Base-by-base conservation (phyloP, 768 basidiomycete genomes). In the Lactifluus pinguis region DNA sequence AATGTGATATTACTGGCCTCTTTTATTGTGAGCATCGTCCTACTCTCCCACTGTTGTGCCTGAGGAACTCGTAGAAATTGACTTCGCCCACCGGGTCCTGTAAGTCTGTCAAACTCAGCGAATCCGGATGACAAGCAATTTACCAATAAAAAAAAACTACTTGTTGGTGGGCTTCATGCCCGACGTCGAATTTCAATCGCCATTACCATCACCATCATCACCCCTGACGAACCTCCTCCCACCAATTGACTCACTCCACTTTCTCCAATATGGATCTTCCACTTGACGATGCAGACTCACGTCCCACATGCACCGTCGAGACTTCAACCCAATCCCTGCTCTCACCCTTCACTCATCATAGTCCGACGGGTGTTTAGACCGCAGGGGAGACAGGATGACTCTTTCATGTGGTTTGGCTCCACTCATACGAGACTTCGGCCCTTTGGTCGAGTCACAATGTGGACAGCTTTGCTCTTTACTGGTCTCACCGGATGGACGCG, bases 221-320 rank as follows among this genome's bases (percentile, higher is more conserved):
- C n/a, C n/a, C n/a, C n/a, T n/a, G n/a, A n/a, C n/a, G n/a, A n/a
- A n/a, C n/a, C n/a, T n/a, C n/a, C n/a, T n/a, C n/a, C n/a, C n/a
- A n/a, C n/a, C n/a, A n/a, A n/a, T n/a, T n/a, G n/a, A n/a, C 52
- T 58, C 19, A 62, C 61, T 19, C 61, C 61, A 10, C 61, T 62
- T 14, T 49, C 47, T 53, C 61, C 61, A 13, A 62, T 53, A 38
- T 38, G 56, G 56, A 62, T 38, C 47, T 62, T 14, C 41, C 57
- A 4, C 57, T 49, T 15, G 56, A 62, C 4, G 56, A 53, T 45
- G 13, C 41, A 15, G 61, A 58, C 36, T 5, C 61, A 17, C 56
- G 57, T 30, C 39, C 61, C 25, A 6, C 51, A 2, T 34, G 63
- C 55, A 61, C 55, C 45, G 55, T 48, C 29, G 59, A 62, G 54